Percentiles rank a stretch among this genome's conserved stretches.
These are phyloP conservation scores for Phaeosphaeriaceae sp. DNA, from an alignment of 2,329 filamentous ascomycete genomes.

Conservation along the genomic window DNA sequence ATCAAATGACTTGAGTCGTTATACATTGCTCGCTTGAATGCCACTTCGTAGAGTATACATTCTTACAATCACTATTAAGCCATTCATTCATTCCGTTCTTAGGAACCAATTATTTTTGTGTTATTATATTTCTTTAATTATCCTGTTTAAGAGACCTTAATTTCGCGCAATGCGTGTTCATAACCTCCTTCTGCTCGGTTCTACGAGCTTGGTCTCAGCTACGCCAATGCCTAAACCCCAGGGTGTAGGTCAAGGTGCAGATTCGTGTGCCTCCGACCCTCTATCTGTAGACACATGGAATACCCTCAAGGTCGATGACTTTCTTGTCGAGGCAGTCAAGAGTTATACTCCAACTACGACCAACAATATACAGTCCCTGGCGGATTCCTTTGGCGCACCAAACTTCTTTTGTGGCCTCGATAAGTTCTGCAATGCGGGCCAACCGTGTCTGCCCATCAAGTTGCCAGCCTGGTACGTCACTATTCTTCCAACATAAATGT, in stretches of 20 bases:
- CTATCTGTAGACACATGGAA: constrained; percentile 5
- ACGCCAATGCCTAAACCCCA: not conserved
- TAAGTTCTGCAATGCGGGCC: constrained; percentile 14
- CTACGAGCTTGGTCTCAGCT: not conserved
- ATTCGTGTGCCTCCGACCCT: constrained; percentile 1
- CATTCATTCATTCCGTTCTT: too few relatives aligned
- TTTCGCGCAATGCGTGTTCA: not conserved
- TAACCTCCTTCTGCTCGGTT: not conserved
- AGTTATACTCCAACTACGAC: constrained; percentile 7
- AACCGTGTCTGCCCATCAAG: constrained; percentile 11
- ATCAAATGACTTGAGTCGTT: too few relatives aligned
- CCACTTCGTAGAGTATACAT: too few relatives aligned
- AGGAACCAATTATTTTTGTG: too few relatives aligned
- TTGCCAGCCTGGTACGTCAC: constrained; percentile 4
- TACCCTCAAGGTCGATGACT: constrained; percentile 8
- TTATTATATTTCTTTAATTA: too few relatives aligned
- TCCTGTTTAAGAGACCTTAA: not conserved
- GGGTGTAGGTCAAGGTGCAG: constrained; percentile 1
- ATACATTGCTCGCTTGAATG: too few relatives aligned
- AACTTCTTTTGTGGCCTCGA: constrained; percentile 15
- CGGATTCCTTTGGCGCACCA: constrained; percentile 10
- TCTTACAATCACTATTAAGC: too few relatives aligned
- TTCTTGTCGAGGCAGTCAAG: constrained; percentile 8
- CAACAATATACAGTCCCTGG: constrained; percentile 12
- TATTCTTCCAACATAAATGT: not conserved